Conservation (phyloP, 1,284 basidiomycete species). For the Apiotrichum porosum region DNA sequence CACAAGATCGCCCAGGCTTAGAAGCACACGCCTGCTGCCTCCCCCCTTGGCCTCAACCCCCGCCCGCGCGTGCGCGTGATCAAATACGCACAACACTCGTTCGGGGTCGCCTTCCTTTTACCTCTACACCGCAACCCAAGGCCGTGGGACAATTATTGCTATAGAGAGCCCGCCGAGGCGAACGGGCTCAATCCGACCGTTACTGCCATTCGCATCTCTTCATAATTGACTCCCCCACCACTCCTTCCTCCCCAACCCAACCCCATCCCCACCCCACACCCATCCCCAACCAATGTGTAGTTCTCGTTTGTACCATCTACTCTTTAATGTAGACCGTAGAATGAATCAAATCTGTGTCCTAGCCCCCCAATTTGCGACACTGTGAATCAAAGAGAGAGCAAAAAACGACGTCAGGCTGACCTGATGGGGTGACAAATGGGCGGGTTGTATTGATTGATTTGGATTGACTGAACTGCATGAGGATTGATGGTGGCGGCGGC, state of each 20-base stretch:
- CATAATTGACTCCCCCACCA: constrained; percentile 1
- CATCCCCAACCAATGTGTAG: constrained; percentile 8
- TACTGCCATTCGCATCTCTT: too few species aligned
- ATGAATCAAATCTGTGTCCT: constrained; percentile 12
- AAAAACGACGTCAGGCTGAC: too few species aligned
- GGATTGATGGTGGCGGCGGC: too few species aligned
- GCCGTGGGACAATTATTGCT: constrained; percentile 12
- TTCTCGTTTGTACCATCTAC: constrained; percentile 21
- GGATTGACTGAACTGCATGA: too few species aligned
- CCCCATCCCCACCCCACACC: neutral
- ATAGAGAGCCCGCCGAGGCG: constrained; percentile 11
- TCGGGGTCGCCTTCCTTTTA: too few species aligned
- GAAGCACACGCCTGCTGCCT: too few species aligned
- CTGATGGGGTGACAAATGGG: too few species aligned
- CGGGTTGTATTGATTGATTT: too few species aligned
- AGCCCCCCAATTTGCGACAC: neutral
- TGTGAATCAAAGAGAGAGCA: too few species aligned
- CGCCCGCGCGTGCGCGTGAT: neutral
- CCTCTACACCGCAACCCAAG: too few species aligned
- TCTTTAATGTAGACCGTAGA: constrained; percentile 18
- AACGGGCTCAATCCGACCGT: too few species aligned
- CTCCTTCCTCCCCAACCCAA: neutral
- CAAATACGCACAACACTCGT: neutral
- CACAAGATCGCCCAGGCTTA: constrained; percentile 49
- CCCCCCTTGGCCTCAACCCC: neutral